Conservation (phyloP, 2,329 filamentous ascomycete genomes). For the Paecilomyces variotii region DNA sequence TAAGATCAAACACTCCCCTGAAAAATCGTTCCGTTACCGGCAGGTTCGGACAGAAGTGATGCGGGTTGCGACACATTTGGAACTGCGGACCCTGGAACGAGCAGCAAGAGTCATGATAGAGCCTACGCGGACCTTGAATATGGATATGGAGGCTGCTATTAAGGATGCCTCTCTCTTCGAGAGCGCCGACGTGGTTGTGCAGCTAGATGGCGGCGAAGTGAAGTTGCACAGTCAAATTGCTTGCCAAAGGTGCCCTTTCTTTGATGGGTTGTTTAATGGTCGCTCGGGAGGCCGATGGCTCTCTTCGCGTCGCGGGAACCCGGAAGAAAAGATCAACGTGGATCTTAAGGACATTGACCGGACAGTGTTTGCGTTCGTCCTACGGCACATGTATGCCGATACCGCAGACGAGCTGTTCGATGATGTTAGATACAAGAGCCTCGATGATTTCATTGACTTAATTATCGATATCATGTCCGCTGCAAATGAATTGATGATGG, state of each 20-base stretch:
- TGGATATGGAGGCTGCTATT: constrained; percentile 64
- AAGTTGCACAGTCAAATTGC: constrained; percentile 69
- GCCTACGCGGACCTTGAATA: constrained; percentile 55
- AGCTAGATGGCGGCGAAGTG: constrained; percentile 64
- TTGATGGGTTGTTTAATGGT: constrained; percentile 82
- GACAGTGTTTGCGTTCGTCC: constrained; percentile 66
- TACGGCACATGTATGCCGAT: constrained; percentile 78
- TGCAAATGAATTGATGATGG: constrained; percentile 92
- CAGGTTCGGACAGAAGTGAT: constrained; percentile 80
- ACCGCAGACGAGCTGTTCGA: constrained; percentile 74
- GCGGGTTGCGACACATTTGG: constrained; percentile 66
- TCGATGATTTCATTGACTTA: constrained; percentile 83
- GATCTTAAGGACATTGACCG: constrained; percentile 75
- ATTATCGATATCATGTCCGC: constrained; percentile 83
- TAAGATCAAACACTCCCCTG: constrained; percentile 57
- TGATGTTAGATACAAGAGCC: constrained; percentile 57
- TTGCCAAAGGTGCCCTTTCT: constrained; percentile 84
- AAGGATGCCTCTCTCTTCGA: constrained; percentile 64
- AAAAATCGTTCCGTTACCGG: constrained; percentile 64
- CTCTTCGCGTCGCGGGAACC: constrained; percentile 50
- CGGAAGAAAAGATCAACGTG: constrained; percentile 54
- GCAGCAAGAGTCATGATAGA: constrained; percentile 67
- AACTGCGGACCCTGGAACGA: constrained; percentile 64
- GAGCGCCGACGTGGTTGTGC: constrained; percentile 69
- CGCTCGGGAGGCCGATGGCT: constrained; percentile 81